Percentiles rank a stretch among this genome's conserved stretches.
phyloP scores from a whole-genome alignment of 768 basidiomycete genomes.

The Psilocybe cubensis region DNA sequence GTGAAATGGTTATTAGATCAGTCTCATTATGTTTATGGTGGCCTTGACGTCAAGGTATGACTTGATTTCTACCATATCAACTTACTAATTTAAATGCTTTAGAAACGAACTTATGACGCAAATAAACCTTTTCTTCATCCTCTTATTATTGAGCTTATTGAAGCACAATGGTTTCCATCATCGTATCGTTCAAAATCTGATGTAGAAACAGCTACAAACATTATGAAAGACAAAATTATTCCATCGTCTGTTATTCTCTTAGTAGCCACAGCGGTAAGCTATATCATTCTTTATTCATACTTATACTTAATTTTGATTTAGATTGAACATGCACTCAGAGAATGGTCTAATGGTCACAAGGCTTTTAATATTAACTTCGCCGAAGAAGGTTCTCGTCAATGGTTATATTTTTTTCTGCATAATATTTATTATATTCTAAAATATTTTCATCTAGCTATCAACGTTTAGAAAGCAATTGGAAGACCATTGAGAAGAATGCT shows the following conservation, averaged over 20 bases:
- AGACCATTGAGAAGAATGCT: neutral
- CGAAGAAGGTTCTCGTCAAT: neutral
- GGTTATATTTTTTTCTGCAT: neutral
- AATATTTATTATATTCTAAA: neutral
- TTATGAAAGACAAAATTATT: neutral
- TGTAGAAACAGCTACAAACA: neutral
- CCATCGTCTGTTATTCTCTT: neutral
- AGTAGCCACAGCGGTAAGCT: neutral
- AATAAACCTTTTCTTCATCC: neutral
- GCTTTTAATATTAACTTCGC: neutral
- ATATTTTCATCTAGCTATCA: neutral
- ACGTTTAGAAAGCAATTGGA: neutral
- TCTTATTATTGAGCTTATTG: neutral
- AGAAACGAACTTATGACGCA: neutral
- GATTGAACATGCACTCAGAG: conserved; percentile 1
- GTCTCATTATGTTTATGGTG: neutral
- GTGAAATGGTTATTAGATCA: neutral
- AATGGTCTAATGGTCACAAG: neutral
- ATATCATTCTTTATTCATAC: neutral
- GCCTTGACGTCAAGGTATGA: neutral
- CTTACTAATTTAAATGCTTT: neutral
- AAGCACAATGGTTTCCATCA: neutral
- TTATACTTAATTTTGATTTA: neutral
- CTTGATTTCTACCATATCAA: neutral
- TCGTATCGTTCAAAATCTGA: neutral